Evolutionary conservation across 2,329 filamentous ascomycete genomes (phyloP).

Genomic region (Xylaria multiplex): DNA sequence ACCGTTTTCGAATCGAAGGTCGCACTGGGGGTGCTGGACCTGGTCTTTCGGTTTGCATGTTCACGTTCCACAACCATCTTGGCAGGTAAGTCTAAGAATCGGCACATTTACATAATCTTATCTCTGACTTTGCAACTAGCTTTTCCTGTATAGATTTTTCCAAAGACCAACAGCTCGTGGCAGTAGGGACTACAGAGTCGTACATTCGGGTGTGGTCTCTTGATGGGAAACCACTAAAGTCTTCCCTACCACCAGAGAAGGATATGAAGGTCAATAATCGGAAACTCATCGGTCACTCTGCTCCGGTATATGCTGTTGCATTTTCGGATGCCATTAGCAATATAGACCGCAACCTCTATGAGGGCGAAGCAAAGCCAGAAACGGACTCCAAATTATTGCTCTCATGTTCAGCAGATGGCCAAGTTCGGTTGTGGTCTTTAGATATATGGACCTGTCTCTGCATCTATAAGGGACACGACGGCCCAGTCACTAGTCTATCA

Average conservation of each 20-base stretch:
- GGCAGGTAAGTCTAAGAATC: slow-evolving; percentile 71
- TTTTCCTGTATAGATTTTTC: slow-evolving; percentile 97
- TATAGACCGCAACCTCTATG: slow-evolving; percentile 61
- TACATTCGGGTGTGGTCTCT: slow-evolving; percentile 96
- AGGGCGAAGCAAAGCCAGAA: slow-evolving; percentile 58
- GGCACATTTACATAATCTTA: neutral
- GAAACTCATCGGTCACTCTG: slow-evolving; percentile 88
- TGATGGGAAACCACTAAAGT: slow-evolving; percentile 82
- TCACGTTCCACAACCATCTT: slow-evolving; percentile 96
- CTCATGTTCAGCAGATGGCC: slow-evolving; percentile 87
- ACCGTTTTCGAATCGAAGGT: slow-evolving; percentile 88
- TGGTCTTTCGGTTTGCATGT: slow-evolving; percentile 92
- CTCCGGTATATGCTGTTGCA: slow-evolving; percentile 85
- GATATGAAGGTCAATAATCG: slow-evolving; percentile 69
- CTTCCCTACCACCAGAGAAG: slow-evolving; percentile 68
- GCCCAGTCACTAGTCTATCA: slow-evolving; percentile 85
- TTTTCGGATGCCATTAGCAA: slow-evolving; percentile 79
- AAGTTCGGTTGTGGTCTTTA: slow-evolving; percentile 90
- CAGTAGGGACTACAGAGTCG: slow-evolving; percentile 89
- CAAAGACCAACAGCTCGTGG: slow-evolving; percentile 86
- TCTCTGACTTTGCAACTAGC: slow-evolving; percentile 54
- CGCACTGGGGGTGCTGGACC: slow-evolving; percentile 85
- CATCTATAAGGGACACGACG: slow-evolving; percentile 91
- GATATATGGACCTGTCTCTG: slow-evolving; percentile 93
- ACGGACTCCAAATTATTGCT: slow-evolving; percentile 79